Evolutionary conservation across 305 asterid genomes (phyloP).

Genomic region (Fraxinus nigra): DNA sequence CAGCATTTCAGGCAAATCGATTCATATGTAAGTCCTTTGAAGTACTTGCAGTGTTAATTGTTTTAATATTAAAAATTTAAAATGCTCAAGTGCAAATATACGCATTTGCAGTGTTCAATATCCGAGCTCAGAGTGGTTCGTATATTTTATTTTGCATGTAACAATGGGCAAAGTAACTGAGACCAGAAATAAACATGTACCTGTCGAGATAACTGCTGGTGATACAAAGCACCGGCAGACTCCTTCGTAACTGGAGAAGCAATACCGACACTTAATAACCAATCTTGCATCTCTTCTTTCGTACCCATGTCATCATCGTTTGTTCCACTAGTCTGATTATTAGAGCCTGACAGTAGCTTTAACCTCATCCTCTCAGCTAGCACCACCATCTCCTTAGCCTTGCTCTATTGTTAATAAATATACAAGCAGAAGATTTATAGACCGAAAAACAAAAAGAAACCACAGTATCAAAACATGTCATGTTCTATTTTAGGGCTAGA

Average conservation of each 20-base stretch:
- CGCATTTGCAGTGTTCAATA: background rate
- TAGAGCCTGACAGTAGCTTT: conserved; percentile 82
- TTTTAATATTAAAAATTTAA: background rate
- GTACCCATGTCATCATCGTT: conserved; percentile 83
- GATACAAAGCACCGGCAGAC: conserved; percentile 95
- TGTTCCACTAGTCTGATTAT: conserved; percentile 52
- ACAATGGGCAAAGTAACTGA: background rate
- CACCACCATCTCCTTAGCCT: conserved; percentile 95
- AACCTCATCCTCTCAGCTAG: conserved; percentile 94
- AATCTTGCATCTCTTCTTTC: conserved; percentile 96
- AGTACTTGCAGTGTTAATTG: background rate
- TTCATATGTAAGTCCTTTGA: background rate
- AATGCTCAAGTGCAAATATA: background rate
- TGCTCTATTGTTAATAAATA: conserved; percentile 41
- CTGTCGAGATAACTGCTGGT: conserved; percentile 95
- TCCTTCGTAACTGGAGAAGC: conserved; percentile 95
- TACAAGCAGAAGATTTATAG: conserved; percentile 12
- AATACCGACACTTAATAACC: conserved; percentile 91
- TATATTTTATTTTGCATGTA: background rate
- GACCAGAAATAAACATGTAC: conserved; percentile 32
- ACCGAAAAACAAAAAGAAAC: background rate
- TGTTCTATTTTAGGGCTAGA: background rate
- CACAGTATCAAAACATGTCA: background rate
- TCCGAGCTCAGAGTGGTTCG: background rate
- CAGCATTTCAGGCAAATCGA: background rate